These are phyloP conservation scores for Blastomyces emzantsi DNA, from an alignment of 2,329 filamentous ascomycete species.

Conservation along the genomic window DNA sequence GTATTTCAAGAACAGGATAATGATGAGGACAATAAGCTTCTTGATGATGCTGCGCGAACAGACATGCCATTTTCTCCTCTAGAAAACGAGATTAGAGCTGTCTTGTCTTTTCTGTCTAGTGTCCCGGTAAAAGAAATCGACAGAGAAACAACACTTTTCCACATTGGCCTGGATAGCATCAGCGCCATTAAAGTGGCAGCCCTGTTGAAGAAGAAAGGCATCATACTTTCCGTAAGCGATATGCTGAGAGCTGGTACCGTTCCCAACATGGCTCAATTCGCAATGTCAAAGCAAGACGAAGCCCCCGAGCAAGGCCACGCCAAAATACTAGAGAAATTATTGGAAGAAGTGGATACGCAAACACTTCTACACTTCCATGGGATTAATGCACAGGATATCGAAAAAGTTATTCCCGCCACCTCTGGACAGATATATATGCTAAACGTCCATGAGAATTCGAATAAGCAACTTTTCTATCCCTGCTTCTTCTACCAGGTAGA, in stretches of 20 bases:
- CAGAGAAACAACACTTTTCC: constrained; percentile 60
- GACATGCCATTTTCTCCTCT: constrained; percentile 24
- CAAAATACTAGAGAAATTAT: constrained; percentile 20
- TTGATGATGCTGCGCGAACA: neutral
- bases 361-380: constrained; percentile 34
- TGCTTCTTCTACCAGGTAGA: constrained; percentile 55
- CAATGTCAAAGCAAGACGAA: constrained; percentile 19
- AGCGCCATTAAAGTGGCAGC: constrained; percentile 76
- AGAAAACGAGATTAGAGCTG: constrained; percentile 36
- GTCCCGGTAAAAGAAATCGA: constrained; percentile 50
- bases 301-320: constrained; percentile 17
- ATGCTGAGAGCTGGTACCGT: constrained; percentile 61
- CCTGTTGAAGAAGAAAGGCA: constrained; percentile 54
- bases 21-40: neutral
- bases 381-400: constrained; percentile 41
- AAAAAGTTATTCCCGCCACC: constrained; percentile 57
- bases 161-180: constrained; percentile 85
- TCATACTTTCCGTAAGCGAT: constrained; percentile 60
- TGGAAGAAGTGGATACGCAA: constrained; percentile 34
- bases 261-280: constrained; percentile 48
- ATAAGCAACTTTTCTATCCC: constrained; percentile 62
- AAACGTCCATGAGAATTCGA: constrained; percentile 60
- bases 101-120: constrained; percentile 51
- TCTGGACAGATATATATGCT: constrained; percentile 77
- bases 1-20: constrained; percentile 8